Conservation (phyloP, 1,139 yeast genomes). For the Eremothecium sinecaudum region DNA sequence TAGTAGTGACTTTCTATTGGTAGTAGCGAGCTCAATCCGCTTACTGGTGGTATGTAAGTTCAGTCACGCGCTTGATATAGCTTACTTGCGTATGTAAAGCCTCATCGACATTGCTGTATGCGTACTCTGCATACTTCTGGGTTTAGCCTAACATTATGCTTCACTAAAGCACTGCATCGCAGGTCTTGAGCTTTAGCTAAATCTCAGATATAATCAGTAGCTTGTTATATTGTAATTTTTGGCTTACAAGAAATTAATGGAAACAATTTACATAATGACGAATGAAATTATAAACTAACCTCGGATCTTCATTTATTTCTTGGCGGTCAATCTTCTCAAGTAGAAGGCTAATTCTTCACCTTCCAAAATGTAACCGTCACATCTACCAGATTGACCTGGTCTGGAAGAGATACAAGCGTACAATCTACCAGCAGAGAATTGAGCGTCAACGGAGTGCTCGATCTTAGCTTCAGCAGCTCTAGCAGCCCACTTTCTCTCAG, state of each 20-base stretch:
- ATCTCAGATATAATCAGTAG: constrained; percentile 1
- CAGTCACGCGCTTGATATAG: no score
- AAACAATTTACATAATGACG: constrained; percentile 11
- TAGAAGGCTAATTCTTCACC: constrained; percentile 99
- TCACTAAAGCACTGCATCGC: background rate
- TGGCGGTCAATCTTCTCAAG: constrained; percentile 98
- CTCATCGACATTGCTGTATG: no score
- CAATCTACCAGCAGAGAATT: constrained; percentile 97
- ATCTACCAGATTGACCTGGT: constrained; percentile 99
- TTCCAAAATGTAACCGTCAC: constrained; percentile 99
- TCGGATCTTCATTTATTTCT: constrained; percentile 56
- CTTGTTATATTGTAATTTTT: constrained; percentile 5
- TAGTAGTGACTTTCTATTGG: no score
- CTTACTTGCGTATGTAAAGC: no score
- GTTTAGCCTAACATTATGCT: no score
- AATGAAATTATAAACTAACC: constrained; percentile 4
- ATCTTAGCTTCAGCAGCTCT: constrained; percentile 80
- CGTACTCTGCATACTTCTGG: no score
- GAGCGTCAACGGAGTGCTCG: constrained; percentile 86
- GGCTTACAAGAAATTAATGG: constrained; percentile 7
- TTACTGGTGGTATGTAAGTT: no score
- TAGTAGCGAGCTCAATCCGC: no score
- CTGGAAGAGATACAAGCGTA: constrained; percentile 98
- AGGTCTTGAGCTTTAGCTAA: background rate
- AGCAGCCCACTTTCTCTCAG: constrained; percentile 84